Evolutionary conservation across 1,139 yeast species (phyloP).

Genomic region (Suhomyces bolitotheri): DNA sequence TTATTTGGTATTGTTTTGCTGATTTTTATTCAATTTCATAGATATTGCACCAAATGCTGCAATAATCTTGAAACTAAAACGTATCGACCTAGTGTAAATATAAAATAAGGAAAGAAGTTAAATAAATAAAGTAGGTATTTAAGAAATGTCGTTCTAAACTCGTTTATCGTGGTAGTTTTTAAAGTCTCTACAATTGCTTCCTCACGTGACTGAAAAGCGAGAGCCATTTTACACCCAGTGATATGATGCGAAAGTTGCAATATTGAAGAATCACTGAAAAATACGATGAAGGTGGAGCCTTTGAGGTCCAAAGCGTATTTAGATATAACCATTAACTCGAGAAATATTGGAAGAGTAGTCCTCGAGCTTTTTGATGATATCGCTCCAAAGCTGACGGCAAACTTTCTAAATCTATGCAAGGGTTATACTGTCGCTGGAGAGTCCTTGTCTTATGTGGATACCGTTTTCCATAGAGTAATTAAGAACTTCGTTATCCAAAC

Average conservation of each 20-base stretch:
- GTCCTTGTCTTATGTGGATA: conserved; percentile 35
- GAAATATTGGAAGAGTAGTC: conserved; percentile 61
- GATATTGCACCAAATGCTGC: too few species aligned
- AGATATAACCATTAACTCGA: conserved; percentile 55
- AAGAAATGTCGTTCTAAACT: too few species aligned
- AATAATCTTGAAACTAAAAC: too few species aligned
- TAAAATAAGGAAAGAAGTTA: too few species aligned
- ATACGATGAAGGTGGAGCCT: conserved; percentile 36
- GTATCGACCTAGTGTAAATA: too few species aligned
- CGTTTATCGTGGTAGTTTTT: too few species aligned
- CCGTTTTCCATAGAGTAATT: conserved; percentile 65
- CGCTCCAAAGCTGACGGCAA: conserved; percentile 63
- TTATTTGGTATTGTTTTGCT: too few species aligned
- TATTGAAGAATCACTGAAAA: not conserved
- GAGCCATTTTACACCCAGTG: too few species aligned
- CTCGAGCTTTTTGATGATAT: conserved; percentile 50
- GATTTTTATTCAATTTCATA: too few species aligned
- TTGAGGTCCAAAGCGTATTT: conserved; percentile 47
- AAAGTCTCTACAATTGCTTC: too few species aligned
- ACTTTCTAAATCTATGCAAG: conserved; percentile 51
- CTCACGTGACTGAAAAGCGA: too few species aligned
- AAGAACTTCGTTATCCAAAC: conserved; percentile 81
- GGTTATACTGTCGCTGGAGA: conserved; percentile 27
- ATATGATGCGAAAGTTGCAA: conserved; percentile 1
- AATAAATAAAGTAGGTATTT: too few species aligned